Base-by-base conservation (phyloP, 2,329 filamentous ascomycete species). In the Claviceps maximensis region DNA sequence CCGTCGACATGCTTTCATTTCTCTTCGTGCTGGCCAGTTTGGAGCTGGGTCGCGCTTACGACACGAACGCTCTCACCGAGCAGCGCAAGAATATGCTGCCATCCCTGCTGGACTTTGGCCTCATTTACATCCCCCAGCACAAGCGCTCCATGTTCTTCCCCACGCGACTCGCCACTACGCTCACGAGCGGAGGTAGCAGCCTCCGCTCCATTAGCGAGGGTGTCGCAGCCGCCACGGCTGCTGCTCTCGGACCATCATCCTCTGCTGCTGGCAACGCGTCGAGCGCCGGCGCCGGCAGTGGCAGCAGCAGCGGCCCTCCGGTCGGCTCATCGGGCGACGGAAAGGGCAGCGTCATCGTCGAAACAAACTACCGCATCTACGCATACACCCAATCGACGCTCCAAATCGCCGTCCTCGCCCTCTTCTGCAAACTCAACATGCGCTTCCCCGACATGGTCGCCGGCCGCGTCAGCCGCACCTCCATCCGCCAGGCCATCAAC, bases 361-460 rank as follows among this genome's bases (percentile, higher is more conserved):
- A 98, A 73, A 98, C 93, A 9, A 98, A 98, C 71, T 97, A 96
- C 72, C 87, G 93, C 27, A 73, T 98, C 60, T 98, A 98, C 72
- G 93, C 93, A 33, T 98, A 98, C 72, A 97, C 94, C 7, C 85
- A 86, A 36, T 95, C 89, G 0, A 88, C 90, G 0, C 80, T 98
- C 1, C 91, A 96, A 68, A 98, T 97, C 58, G 89, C 89, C 52
- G 89, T 98, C 55, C 83, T 98, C 47, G 84, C 85, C 41, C 84
- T 98, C 58, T 98, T 98, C 72, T 81, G 85, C 50, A 85, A 86
- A 55, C 83, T 98, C 52, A 85, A 84, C 61, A 89, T 90, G 68
- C 89, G 93, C 57, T 97, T 95, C 71, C 87, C 88, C 1, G 95
- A 95, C 71, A 87, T 98, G 70, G 86, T 97, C 15, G 89, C 89